A percentile compares a stretch with the other conserved stretches of the same genome.
Conservation (phyloP, 106 monocot species). For the Narthecium ossifragum region DNA sequence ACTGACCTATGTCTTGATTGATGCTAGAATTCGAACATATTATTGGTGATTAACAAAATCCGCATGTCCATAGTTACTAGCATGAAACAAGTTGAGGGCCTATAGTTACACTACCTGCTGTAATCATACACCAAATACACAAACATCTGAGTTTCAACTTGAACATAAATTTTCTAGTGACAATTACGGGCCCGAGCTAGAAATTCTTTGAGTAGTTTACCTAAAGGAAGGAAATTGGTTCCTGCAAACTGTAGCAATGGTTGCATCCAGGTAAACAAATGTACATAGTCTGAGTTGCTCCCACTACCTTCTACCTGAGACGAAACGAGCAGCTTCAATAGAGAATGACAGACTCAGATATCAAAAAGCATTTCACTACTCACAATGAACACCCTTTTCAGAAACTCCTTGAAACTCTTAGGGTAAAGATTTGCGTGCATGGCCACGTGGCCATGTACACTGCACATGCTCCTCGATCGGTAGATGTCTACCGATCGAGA, state of each 20-base stretch:
- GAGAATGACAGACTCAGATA: neutral
- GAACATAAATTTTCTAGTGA: neutral
- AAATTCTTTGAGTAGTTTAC: neutral
- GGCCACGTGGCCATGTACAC: neutral
- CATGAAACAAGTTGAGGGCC: neutral
- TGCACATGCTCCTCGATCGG: neutral
- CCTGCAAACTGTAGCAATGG: neutral
- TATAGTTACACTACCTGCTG: neutral
- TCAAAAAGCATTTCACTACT: neutral
- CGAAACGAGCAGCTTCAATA: neutral
- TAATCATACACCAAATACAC: neutral
- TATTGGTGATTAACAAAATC: neutral
- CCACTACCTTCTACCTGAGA: slow-evolving; percentile 4
- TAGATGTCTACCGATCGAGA: neutral
- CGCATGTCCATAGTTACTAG: neutral
- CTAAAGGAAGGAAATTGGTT: slow-evolving; percentile 11
- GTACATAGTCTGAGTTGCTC: too few relatives aligned
- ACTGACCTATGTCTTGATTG: neutral
- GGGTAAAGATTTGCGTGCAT: neutral
- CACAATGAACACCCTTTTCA: too few relatives aligned
- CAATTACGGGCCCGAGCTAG: neutral
- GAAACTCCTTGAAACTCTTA: too few relatives aligned
- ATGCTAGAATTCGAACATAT: too few relatives aligned
- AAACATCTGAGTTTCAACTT: neutral
- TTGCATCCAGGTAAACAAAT: neutral